Evolutionary conservation across 1,284 basidiomycete genomes (phyloP), one percentile per base, ranked within the genome.

Genomic region (Rhodotorula sp.): DNA sequence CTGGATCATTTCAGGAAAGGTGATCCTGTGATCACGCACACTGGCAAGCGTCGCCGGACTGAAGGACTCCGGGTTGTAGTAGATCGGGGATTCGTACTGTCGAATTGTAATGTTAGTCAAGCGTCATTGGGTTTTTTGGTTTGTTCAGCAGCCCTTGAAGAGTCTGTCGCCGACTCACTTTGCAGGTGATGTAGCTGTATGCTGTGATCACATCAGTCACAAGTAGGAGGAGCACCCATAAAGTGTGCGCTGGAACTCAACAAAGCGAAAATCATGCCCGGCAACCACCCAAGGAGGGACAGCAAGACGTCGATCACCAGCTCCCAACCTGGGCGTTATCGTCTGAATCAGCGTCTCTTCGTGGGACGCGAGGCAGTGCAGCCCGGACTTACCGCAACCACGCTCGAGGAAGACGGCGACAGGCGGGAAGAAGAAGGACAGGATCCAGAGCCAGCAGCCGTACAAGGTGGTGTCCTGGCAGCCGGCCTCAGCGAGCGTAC

Each of bases 401-500:
- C 54, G 43, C 60, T 67, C 60, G n/a, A 67, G 60, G 14, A 62
- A 62, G 31, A 67, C 54, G 15, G 54, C 16, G 1, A 49, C 3
- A 0, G 60, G 60, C 18, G 66, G 66, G 19, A 61, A 43, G 34
- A 67, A 57, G 31, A 62, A n/a, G 16, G 48, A 48, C 3, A 61
- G 55, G 12, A 58, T 1, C 47, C 56, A 10, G 7, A 62, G 52
- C 23, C n/a, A 49, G 26, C 21, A 14, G 7, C 28, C 54, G 6
- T 34, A 62, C 19, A 48, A 45, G 45, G 38, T 54, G 10, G 28
- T 28, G 45, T 61, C 59, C 59, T 66, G 48, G 8, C 5, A 23
- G 38, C n/a, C 0, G 21, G n/a, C 0, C 15, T n/a, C 15, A 26
- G 58, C 60, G n/a, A 55, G 52, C 43, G 10, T 19, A 15, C 14